phyloP scores from a whole-genome alignment of 163 green algal species.

The Chlorella variabilis region DNA sequence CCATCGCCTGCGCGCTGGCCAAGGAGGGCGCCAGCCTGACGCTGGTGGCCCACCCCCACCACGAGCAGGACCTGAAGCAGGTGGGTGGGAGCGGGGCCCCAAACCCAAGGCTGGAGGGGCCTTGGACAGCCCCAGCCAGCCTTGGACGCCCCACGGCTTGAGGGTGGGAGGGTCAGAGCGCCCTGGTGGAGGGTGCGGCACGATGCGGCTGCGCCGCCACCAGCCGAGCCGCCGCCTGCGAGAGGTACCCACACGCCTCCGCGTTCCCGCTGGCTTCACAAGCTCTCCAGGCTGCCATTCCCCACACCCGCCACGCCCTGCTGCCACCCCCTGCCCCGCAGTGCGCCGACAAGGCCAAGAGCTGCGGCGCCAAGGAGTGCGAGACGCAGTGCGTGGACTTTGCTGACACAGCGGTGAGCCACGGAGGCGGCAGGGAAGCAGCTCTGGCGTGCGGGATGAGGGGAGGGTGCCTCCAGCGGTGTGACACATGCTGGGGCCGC shows the following conservation, averaged over 20 bases:
- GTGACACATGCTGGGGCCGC: background rate
- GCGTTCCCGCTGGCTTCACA: too few relatives aligned
- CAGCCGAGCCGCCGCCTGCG: too few relatives aligned
- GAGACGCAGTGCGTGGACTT: constrained; percentile 21
- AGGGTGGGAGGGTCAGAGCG: too few relatives aligned
- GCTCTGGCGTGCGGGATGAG: too few relatives aligned
- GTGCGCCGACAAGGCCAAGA: constrained; percentile 26
- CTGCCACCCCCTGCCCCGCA: background rate
- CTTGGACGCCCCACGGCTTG: too few relatives aligned
- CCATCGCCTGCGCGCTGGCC: constrained; percentile 20
- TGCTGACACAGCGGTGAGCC: constrained; percentile 15
- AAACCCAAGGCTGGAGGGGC: constrained; percentile 9
- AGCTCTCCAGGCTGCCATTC: too few relatives aligned
- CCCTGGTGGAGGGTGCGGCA: too few relatives aligned
- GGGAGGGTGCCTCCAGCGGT: too few relatives aligned
- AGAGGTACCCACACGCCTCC: too few relatives aligned
- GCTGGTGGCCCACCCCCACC: constrained; percentile 18
- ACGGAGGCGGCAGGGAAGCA: too few relatives aligned
- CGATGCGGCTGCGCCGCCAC: too few relatives aligned
- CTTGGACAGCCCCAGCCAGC: too few relatives aligned
- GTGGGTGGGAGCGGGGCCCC: background rate
- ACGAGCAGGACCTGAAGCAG: constrained; percentile 39
- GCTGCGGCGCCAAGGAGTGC: constrained; percentile 38
- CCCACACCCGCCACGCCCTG: background rate
- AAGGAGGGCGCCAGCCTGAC: constrained; percentile 35